Percentiles rank a stretch among this genome's conserved stretches.
Evolutionary conservation across 1,284 basidiomycete genomes (phyloP).

Genomic region (Athelia psychrophila): DNA sequence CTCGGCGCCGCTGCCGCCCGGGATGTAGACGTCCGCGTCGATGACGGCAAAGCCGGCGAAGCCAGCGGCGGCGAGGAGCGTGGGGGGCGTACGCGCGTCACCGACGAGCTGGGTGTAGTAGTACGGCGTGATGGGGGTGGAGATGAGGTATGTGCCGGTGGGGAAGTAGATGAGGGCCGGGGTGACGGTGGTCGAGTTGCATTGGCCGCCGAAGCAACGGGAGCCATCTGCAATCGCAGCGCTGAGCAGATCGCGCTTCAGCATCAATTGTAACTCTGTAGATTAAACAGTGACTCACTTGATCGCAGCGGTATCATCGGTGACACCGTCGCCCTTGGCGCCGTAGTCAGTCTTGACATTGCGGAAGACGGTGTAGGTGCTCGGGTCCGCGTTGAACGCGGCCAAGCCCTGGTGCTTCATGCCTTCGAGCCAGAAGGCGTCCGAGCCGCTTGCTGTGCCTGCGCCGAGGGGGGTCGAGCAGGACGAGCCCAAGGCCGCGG

Average conservation of each 20-base stretch:
- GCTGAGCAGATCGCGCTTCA: constrained; percentile 27
- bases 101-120: constrained; percentile 70
- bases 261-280: too few species aligned
- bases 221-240: constrained; percentile 51
- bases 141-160: constrained; percentile 58
- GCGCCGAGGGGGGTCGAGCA: background rate
- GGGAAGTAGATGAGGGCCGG: constrained; percentile 59
- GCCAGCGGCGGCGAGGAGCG: constrained; percentile 49
- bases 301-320: constrained; percentile 50
- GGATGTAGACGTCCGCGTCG: constrained; percentile 58
- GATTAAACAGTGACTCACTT: constrained; percentile 27
- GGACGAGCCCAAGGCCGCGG: constrained; percentile 22
- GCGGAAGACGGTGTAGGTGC: constrained; percentile 60
- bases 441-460: constrained; percentile 27
- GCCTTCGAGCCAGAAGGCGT: constrained; percentile 69
- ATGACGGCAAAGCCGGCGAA: constrained; percentile 71
- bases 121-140: constrained; percentile 57
- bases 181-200: constrained; percentile 41
- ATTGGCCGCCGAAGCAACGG: constrained; percentile 52
- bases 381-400: constrained; percentile 54
- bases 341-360: background rate
- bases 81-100: constrained; percentile 61
- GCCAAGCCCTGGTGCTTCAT: constrained; percentile 68
- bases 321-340: constrained; percentile 43
- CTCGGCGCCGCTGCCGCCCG: constrained; percentile 37